Evolutionary conservation across 208 protist species (phyloP).

Genomic region (Crithidia bombi): DNA sequence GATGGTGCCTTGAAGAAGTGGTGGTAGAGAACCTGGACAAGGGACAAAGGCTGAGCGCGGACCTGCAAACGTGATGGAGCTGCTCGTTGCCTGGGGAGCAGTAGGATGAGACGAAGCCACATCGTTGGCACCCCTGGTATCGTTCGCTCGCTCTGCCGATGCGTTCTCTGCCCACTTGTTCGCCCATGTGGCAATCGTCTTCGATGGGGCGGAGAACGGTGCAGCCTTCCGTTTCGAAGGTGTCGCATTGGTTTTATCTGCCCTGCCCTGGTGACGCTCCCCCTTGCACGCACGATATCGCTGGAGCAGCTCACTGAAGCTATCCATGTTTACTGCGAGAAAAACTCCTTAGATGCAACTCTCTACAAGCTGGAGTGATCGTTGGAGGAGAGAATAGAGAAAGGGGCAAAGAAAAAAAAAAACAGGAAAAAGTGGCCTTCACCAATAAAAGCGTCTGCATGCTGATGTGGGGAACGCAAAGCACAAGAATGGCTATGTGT

Average conservation of each 20-base stretch:
- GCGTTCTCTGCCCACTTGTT: background rate
- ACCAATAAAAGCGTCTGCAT: too few species aligned
- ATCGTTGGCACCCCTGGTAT: background rate
- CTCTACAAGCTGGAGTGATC: too few species aligned
- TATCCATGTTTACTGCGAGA: background rate
- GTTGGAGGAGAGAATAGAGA: background rate
- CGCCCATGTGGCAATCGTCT: background rate
- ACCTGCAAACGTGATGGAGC: background rate
- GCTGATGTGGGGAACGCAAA: too few species aligned
- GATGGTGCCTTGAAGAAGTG: slow-evolving; percentile 21
- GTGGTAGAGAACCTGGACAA: background rate
- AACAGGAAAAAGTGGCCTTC: background rate
- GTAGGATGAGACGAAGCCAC: background rate
- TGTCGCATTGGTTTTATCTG: background rate
- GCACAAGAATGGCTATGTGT: too few species aligned
- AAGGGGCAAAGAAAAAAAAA: background rate
- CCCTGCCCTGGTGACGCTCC: background rate
- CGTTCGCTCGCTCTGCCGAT: background rate
- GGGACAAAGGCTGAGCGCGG: slow-evolving; percentile 9
- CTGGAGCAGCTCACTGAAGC: background rate
- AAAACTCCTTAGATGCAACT: too few species aligned
- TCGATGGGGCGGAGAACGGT: background rate
- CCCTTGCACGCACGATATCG: background rate
- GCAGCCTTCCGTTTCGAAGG: background rate
- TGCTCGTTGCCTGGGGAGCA: background rate